These are phyloP conservation scores for Daldinia decipiens DNA, from an alignment of 495 filamentous ascomycete species.

Conservation along the genomic window DNA sequence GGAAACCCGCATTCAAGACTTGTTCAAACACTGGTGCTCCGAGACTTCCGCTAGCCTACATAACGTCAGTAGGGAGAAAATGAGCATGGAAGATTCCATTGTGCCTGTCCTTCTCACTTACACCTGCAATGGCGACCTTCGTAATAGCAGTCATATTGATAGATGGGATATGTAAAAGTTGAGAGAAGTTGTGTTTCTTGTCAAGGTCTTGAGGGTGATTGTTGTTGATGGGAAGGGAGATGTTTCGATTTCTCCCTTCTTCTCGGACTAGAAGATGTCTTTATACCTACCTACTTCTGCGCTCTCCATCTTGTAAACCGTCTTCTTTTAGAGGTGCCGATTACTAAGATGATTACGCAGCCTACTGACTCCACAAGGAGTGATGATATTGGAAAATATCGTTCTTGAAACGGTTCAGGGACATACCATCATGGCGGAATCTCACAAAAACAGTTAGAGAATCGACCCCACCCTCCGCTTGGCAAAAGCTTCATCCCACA, in stretches of 20 bases:
- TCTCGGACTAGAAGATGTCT: background rate
- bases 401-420: background rate
- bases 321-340: too few relatives aligned
- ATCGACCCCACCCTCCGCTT: background rate
- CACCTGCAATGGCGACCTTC: constrained; percentile 56
- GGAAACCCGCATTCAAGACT: constrained; percentile 59
- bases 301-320: background rate
- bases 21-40: constrained; percentile 61
- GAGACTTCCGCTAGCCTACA: constrained; percentile 58
- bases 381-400: background rate
- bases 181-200: background rate
- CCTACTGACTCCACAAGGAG: background rate
- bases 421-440: constrained; percentile 1
- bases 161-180: constrained; percentile 2
- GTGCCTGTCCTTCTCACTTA: constrained; percentile 29
- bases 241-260: background rate
- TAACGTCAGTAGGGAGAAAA: background rate
- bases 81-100: background rate
- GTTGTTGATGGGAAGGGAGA: background rate
- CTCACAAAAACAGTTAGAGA: background rate
- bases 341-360: background rate
- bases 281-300: background rate
- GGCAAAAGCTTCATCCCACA: constrained; percentile 17
- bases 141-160: constrained; percentile 52
- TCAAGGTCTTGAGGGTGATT: background rate